These are phyloP conservation scores for Candida railenensis DNA, from an alignment of 805 yeast genomes.

Conservation along the genomic window DNA sequence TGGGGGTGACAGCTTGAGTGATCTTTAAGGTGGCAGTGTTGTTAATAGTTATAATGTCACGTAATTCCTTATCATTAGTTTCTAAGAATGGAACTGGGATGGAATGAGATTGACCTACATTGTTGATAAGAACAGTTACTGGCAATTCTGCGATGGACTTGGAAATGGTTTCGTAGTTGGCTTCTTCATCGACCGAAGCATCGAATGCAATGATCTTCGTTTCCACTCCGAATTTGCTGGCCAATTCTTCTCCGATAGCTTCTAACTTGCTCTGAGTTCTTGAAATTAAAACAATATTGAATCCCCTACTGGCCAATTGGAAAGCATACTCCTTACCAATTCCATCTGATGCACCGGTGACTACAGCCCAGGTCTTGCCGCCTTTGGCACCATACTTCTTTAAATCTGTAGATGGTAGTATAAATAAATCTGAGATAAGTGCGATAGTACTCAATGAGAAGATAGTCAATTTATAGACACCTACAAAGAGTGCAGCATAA, in stretches of 20 bases:
- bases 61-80: slow-evolving; percentile 71
- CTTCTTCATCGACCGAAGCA: slow-evolving; percentile 60
- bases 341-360: slow-evolving; percentile 98
- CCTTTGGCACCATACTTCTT: slow-evolving; percentile 74
- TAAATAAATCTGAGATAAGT: slow-evolving; percentile 58
- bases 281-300: slow-evolving; percentile 79
- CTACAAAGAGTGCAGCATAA: slow-evolving; percentile 50
- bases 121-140: slow-evolving; percentile 78
- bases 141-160: slow-evolving; percentile 51
- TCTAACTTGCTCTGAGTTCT: slow-evolving; percentile 80
- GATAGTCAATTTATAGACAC: slow-evolving; percentile 58
- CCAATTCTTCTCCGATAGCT: slow-evolving; percentile 59
- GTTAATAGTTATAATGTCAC: slow-evolving; percentile 80
- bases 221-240: slow-evolving; percentile 53
- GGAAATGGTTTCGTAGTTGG: slow-evolving; percentile 54
- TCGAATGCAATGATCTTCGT: slow-evolving; percentile 76
- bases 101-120: slow-evolving; percentile 92
- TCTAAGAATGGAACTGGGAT: slow-evolving; percentile 93
- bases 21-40: slow-evolving; percentile 79
- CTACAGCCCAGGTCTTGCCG: slow-evolving; percentile 73
- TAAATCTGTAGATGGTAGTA: slow-evolving; percentile 61
- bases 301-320: slow-evolving; percentile 83
- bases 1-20: slow-evolving; percentile 77
- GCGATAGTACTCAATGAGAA: slow-evolving; percentile 49
- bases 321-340: slow-evolving; percentile 89